phyloP scores from a whole-genome alignment of 345 rosid genomes.

The Sisymbrium irio region DNA sequence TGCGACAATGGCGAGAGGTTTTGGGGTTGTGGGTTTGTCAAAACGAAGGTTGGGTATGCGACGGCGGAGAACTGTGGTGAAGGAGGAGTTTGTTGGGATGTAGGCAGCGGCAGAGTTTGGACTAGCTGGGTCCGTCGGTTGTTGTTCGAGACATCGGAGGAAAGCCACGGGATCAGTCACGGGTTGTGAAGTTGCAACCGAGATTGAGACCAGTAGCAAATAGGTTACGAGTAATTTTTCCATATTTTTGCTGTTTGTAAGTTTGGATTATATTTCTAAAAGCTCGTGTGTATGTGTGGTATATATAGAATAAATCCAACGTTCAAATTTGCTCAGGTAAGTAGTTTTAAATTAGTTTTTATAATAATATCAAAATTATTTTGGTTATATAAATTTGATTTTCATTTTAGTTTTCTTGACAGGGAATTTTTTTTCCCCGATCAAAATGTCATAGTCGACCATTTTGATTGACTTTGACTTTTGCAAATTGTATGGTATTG shows the following conservation, averaged over 20 bases:
- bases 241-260: background rate
- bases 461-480: no score
- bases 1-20: conserved; percentile 39
- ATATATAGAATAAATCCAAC: background rate
- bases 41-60: conserved; percentile 44
- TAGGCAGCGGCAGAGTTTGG: conserved; percentile 13
- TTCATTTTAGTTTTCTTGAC: no score
- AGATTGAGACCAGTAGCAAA: background rate
- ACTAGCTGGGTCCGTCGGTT: background rate
- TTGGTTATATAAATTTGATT: no score
- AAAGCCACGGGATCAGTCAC: conserved; percentile 3
- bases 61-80: conserved; percentile 28
- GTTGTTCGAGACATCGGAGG: conserved; percentile 14
- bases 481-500: no score
- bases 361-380: no score
- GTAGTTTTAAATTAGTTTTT: no score
- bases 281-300: background rate
- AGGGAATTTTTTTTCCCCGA: no score
- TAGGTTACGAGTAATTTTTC: background rate
- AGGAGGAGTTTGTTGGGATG: conserved; percentile 37
- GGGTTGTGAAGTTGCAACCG: conserved; percentile 17
- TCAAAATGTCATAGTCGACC: background rate
- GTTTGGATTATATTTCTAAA: background rate
- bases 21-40: conserved; percentile 38
- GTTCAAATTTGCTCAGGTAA: background rate